These are phyloP conservation scores for Colletotrichum tanaceti DNA, from an alignment of 2,329 filamentous ascomycete genomes.

Conservation along the genomic window DNA sequence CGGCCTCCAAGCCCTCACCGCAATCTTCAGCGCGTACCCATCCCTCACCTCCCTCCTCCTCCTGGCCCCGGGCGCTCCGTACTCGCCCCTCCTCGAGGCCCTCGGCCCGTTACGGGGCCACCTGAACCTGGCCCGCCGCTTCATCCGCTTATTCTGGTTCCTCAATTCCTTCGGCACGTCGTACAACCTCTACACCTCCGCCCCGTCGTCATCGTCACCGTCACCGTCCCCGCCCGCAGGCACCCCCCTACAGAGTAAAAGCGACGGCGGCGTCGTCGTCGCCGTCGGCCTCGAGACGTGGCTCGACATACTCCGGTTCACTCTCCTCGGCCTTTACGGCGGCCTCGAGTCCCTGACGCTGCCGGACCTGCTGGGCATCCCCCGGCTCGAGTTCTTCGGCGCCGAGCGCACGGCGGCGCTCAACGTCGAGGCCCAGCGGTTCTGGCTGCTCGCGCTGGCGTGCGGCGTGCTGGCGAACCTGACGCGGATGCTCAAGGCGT, in stretches of 20 bases:
- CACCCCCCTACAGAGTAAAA: background rate
- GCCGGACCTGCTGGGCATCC: conserved; percentile 62
- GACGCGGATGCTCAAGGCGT: conserved; percentile 55
- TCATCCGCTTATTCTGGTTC: conserved; percentile 77
- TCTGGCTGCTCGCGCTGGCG: conserved; percentile 75
- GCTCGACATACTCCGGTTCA: conserved; percentile 68
- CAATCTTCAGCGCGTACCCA: conserved; percentile 61
- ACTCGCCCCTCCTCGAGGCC: conserved; percentile 40
- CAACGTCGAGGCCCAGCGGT: conserved; percentile 71
- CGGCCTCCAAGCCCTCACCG: conserved; percentile 63
- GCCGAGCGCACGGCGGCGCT: conserved; percentile 59
- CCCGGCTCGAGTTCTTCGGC: conserved; percentile 64
- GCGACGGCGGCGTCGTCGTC: too few species aligned
- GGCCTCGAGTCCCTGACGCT: conserved; percentile 74
- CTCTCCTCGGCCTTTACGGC: conserved; percentile 74
- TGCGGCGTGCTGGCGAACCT: conserved; percentile 60
- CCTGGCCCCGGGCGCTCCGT: conserved; percentile 42
- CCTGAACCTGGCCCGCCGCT: conserved; percentile 66
- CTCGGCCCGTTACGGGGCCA: conserved; percentile 53
- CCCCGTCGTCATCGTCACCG: conserved; percentile 41
- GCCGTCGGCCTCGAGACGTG: conserved; percentile 49
- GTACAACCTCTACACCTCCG: conserved; percentile 53
- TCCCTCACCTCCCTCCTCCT: conserved; percentile 51
- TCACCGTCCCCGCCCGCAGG: conserved; percentile 38
- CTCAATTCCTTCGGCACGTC: conserved; percentile 68